These are phyloP conservation scores for Coemansia sp. DNA, from an alignment of 192 early-diverging fungal species.

Conservation along the genomic window DNA sequence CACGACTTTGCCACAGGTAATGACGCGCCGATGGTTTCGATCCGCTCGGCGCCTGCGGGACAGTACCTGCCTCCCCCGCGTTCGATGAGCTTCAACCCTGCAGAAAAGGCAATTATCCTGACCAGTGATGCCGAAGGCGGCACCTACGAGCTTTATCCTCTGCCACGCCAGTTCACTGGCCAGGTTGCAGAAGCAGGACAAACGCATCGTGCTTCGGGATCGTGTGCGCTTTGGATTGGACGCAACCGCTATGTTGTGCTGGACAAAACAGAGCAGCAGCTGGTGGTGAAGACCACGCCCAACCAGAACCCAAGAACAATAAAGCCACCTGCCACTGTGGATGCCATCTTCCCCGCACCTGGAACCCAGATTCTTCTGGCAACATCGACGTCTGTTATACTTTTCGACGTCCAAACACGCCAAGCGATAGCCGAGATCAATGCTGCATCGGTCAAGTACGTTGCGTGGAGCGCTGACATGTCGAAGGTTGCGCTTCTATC, in stretches of 20 bases:
- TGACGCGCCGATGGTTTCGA: conserved; percentile 75
- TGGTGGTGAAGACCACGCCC: conserved; percentile 82
- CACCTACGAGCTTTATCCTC: conserved; percentile 83
- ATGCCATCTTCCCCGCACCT: conserved; percentile 88
- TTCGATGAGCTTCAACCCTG: conserved; percentile 91
- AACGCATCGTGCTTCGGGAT: conserved; percentile 76
- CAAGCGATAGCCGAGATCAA: conserved; percentile 73
- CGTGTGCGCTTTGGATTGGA: conserved; percentile 88
- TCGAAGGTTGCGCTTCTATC: conserved; percentile 84
- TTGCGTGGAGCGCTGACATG: conserved; percentile 90
- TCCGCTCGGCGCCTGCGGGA: conserved; percentile 69
- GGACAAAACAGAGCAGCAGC: conserved; percentile 79
- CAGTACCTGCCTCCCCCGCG: conserved; percentile 75
- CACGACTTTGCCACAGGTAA: conserved; percentile 78
- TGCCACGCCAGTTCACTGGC: conserved; percentile 68
- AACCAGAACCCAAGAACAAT: conserved; percentile 91
- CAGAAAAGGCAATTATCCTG: conserved; percentile 86
- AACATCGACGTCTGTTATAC: conserved; percentile 81
- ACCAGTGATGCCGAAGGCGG: conserved; percentile 84
- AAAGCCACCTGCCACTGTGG: conserved; percentile 72
- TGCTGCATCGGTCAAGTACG: conserved; percentile 88
- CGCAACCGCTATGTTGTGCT: conserved; percentile 98
- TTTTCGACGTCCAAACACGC: conserved; percentile 90
- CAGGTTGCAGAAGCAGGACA: conserved; percentile 50
- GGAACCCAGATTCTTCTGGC: conserved; percentile 78